Evolutionary conservation across 2,329 filamentous ascomycete genomes (phyloP).

Genomic region (Neopestalotiopsis sp.): DNA sequence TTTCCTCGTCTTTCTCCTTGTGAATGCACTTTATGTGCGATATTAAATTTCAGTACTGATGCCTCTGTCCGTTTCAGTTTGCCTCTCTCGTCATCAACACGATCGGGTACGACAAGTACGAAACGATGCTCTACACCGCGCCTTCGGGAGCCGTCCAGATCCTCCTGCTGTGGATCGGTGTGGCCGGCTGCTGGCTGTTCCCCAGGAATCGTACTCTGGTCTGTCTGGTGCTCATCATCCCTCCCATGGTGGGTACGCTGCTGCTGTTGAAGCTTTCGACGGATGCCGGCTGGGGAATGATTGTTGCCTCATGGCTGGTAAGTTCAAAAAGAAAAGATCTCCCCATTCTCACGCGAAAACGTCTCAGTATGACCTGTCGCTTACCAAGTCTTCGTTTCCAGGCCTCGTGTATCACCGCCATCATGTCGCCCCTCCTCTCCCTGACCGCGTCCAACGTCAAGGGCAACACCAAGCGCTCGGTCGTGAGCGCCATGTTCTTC

Average conservation of each 20-base stretch:
- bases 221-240: slow-evolving; percentile 44
- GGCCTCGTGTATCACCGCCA: slow-evolving; percentile 48
- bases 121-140: slow-evolving; percentile 53
- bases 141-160: slow-evolving; percentile 56
- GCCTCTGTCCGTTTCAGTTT: slow-evolving; percentile 39
- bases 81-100: slow-evolving; percentile 55
- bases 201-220: slow-evolving; percentile 46
- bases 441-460: slow-evolving; percentile 55
- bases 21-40: background rate
- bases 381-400: slow-evolving; percentile 17
- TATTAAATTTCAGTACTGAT: background rate
- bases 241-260: slow-evolving; percentile 49
- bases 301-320: slow-evolving; percentile 52
- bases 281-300: slow-evolving; percentile 50
- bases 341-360: background rate
- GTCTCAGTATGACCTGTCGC: background rate
- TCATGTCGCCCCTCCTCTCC: slow-evolving; percentile 48
- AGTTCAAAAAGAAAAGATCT: slow-evolving; percentile 13
- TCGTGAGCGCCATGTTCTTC: slow-evolving; percentile 55
- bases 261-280: slow-evolving; percentile 48
- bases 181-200: slow-evolving; percentile 43
- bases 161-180: slow-evolving; percentile 50
- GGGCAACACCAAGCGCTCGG: slow-evolving; percentile 55
- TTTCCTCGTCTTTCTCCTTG: no score
- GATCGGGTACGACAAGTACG: slow-evolving; percentile 47